Base-by-base conservation (phyloP, 2,329 filamentous ascomycete genomes). In the Fusarium austroafricanum region DNA sequence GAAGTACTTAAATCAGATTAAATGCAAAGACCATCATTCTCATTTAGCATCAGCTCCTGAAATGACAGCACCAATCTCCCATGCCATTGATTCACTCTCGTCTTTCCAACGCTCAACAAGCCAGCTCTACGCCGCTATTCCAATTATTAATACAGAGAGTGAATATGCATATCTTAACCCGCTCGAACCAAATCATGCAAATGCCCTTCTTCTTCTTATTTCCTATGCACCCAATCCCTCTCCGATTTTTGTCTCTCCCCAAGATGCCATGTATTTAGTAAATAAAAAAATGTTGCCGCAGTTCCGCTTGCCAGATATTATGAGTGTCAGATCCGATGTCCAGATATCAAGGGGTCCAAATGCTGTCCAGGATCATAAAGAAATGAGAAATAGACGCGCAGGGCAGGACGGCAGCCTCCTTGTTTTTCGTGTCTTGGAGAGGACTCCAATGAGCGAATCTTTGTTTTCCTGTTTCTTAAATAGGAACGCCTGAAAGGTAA, bases 21-120 rank as follows among this genome's bases (percentile, higher is more conserved):
- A 43, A 54, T 44, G 52, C 53, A 54, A 64, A 68, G 59, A 59
- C 69, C 65, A 64, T 74, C 71, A 67, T 57, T 73, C 61, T 71
- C 66, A 68, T 72, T 61, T 58, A 55, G 51, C 23, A 54, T 55
- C 57, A 61, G 55, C 39, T 55, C 52, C 39, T 43, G 37, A 42
- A 57, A 61, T 49, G 39, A 65, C 40, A 64, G 37, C 54, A 43
- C 28, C 65, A 63, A 60, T 70, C 53, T 61, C 45, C 50, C 40
- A 57, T 44, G 26, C 35, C 42, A 56, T 70, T 54, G 23, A 29
- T 60, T 65, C 55, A 43, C 46, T 54, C 43, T 47, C 31, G 10
- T 55, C 52, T 42, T 51, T 28, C 51, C 40, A 20, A 42, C 33
- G 20, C 29, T 57, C 56, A 29, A 56, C 38, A 59, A 67, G 43